phyloP scores from a whole-genome alignment of 1,139 yeast genomes.

The Geotrichum bryndzae region DNA sequence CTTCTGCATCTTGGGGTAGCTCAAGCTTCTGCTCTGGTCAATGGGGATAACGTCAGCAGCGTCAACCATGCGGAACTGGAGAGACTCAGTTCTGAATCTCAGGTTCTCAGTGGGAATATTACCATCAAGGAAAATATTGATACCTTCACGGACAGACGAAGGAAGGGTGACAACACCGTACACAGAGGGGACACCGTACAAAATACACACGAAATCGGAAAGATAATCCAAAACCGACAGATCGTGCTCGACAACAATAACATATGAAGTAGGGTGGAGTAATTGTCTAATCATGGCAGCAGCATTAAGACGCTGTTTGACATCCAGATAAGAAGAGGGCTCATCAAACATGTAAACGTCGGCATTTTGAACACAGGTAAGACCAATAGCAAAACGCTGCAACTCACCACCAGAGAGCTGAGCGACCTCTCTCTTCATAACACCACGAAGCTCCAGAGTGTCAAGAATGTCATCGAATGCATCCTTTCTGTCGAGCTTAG shows the following conservation, averaged over 20 bases:
- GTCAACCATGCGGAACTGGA: constrained; percentile 91
- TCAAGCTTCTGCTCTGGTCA: constrained; percentile 73
- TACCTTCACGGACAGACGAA: constrained; percentile 95
- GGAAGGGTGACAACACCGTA: constrained; percentile 98
- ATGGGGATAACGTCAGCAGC: constrained; percentile 60
- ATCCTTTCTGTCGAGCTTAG: constrained; percentile 63
- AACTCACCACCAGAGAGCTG: constrained; percentile 96
- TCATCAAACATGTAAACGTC: constrained; percentile 98
- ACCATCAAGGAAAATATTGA: constrained; percentile 95
- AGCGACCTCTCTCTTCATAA: constrained; percentile 77
- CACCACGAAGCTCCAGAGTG: constrained; percentile 64
- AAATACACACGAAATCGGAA: constrained; percentile 91
- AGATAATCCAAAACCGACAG: constrained; percentile 92
- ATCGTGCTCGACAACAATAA: constrained; percentile 97
- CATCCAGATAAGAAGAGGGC: constrained; percentile 96
- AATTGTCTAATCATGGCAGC: constrained; percentile 88
- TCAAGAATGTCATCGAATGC: constrained; percentile 57
- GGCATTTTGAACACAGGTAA: constrained; percentile 93
- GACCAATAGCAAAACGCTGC: constrained; percentile 95
- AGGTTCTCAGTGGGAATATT: constrained; percentile 94
- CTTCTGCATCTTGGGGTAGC: constrained; percentile 76
- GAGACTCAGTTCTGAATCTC: constrained; percentile 92
- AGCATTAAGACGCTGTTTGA: constrained; percentile 96
- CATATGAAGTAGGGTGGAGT: constrained; percentile 65
- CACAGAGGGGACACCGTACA: constrained; percentile 96